phyloP scores from a whole-genome alignment of 768 basidiomycete genomes.

The Pulveroboletus sp. region DNA sequence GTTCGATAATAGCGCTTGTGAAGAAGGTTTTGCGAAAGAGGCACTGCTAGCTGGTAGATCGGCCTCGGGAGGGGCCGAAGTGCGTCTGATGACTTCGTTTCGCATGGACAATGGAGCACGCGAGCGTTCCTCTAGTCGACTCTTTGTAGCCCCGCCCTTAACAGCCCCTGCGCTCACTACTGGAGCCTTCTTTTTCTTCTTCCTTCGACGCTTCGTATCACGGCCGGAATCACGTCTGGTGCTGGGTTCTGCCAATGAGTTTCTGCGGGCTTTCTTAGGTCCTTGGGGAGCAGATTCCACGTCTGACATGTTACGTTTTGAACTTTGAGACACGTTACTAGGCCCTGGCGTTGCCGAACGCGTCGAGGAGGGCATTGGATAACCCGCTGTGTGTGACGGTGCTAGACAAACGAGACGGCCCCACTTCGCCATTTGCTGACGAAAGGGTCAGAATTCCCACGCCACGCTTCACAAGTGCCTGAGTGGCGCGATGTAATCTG shows the following conservation, averaged over 20 bases:
- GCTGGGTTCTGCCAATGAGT: conserved; percentile 14
- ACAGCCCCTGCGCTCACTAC: conserved; percentile 10
- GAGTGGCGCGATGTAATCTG: too few species aligned
- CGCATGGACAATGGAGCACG: conserved; percentile 18
- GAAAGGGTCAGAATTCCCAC: conserved; percentile 16
- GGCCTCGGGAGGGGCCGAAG: conserved; percentile 16
- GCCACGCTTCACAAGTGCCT: conserved; percentile 20
- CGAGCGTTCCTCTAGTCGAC: conserved; percentile 7
- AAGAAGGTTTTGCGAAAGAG: not conserved
- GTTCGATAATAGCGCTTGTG: conserved; percentile 2
- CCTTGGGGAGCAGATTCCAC: conserved; percentile 15
- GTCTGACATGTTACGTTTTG: conserved; percentile 25
- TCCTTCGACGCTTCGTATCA: conserved; percentile 26
- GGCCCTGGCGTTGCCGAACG: conserved; percentile 15
- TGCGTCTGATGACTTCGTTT: conserved; percentile 27
- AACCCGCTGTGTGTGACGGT: not conserved
- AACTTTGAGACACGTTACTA: not conserved
- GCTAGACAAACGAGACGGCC: not conserved
- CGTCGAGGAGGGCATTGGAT: conserved; percentile 25
- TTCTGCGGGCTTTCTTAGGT: conserved; percentile 23
- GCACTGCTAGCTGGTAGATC: not conserved
- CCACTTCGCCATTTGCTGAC: too few species aligned
- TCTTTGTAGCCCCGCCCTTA: conserved; percentile 11
- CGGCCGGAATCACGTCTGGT: conserved; percentile 17
- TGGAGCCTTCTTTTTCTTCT: conserved; percentile 26